phyloP scores from a whole-genome alignment of 805 yeast species.

The Babjeviella inositovora region DNA sequence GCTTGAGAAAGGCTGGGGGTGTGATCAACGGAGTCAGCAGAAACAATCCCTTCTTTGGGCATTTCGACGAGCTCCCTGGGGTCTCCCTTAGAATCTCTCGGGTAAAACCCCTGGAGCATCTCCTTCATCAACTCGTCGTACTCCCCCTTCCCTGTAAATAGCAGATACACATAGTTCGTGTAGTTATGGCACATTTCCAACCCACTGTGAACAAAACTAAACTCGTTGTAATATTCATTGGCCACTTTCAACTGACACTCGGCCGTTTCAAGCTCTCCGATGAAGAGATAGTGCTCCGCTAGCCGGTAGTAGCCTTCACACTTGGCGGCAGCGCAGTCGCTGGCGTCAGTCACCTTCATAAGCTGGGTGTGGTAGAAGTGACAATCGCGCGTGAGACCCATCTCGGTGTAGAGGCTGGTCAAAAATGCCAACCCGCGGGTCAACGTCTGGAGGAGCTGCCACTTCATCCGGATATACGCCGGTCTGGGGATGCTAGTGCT shows the following conservation, averaged over 20 bases:
- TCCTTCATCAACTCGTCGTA: conserved; percentile 3
- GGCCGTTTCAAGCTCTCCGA: conserved; percentile 4
- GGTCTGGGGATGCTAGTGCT: conserved; percentile 6
- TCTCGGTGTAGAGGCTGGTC: conserved; percentile 19
- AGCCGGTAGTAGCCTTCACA: conserved; percentile 6
- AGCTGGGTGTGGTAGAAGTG: conserved; percentile 37
- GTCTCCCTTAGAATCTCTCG: conserved; percentile 1
- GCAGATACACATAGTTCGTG: conserved; percentile 6
- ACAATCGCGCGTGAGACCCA: conserved; percentile 46
- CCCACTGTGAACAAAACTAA: conserved; percentile 3
- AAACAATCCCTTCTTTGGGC: neutral
- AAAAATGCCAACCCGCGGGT: conserved; percentile 19
- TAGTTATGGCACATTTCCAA: conserved; percentile 5
- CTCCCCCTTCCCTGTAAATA: no score
- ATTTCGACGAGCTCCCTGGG: conserved; percentile 1
- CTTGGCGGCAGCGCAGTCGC: conserved; percentile 9
- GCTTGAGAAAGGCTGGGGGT: no score
- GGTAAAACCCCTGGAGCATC: conserved; percentile 3
- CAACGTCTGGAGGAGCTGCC: conserved; percentile 17
- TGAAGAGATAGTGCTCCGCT: conserved; percentile 8
- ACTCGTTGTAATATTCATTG: conserved; percentile 3
- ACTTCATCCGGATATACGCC: conserved; percentile 11
- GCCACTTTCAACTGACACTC: conserved; percentile 3
- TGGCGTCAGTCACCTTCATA: conserved; percentile 14
- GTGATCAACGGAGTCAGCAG: neutral